Base-by-base conservation (phyloP, 495 filamentous ascomycete genomes). In the Xylaria bambusicola region DNA sequence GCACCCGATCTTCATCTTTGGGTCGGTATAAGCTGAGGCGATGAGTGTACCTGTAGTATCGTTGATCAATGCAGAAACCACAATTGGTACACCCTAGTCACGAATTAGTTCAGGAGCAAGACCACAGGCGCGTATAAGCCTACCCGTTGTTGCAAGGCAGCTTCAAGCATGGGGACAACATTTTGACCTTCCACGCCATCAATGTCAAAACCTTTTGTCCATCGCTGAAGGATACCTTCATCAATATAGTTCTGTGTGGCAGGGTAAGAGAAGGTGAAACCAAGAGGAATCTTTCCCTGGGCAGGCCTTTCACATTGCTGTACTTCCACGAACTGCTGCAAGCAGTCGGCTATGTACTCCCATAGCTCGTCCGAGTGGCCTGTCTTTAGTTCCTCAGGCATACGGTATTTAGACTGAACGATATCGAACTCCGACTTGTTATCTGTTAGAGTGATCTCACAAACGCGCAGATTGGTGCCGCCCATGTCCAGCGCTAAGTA, bases 41-140 rank as follows among this genome's bases (percentile, higher is more conserved):
- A 98, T 96, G n/a, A 98, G 80, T n/a, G 94, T 98, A 67, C 94
- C 94, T 31, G 93, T 98, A 59, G 94, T 98, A 74, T 98, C 94
- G 68, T 98, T 98, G 75, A 98, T 93, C 62, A 98, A 76, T 44
- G 94, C 95, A 23, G 88, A 88, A 21, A 97, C 86, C 74, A 92
- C 94, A 77, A 98, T 96, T 21, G 94, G 94, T 21, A 97, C 84
- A 24, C 88, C 89, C 87, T 93, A 45, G 20, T 15, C 52, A 36
- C 24, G 38, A 20, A 60, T 73, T 24, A 63, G 62, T 55, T 48
- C 57, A 2, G 29, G 17, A 52, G 15, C 36, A 58, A 7, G 13
- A 21, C 51, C 13, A 26, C 17, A 13, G n/a, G 17, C 62, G 46
- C 13, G 9, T 15, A 7, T 44, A 36, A 21, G 66, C 84, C 65